phyloP scores from a whole-genome alignment of 352 stramenopile genomes.

The Phytophthora vignae region DNA sequence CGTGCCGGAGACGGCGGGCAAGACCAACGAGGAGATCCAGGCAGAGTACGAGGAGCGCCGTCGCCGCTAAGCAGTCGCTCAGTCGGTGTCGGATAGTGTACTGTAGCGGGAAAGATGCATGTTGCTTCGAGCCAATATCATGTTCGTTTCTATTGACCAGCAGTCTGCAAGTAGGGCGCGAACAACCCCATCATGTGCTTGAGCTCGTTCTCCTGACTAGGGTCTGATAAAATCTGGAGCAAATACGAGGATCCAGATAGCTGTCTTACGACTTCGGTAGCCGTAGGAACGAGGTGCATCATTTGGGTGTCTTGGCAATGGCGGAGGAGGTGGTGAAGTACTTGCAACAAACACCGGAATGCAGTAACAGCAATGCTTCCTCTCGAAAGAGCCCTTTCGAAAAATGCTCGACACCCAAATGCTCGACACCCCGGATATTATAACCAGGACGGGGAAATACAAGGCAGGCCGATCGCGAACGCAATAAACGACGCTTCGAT shows the following conservation, averaged over 20 bases:
- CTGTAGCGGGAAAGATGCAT: conserved; percentile 9
- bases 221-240: conserved; percentile 57
- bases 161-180: conserved; percentile 34
- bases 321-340: conserved; percentile 69
- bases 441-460: no score
- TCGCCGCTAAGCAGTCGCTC: conserved; percentile 11
- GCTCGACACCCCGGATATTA: no score
- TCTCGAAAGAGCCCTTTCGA: conserved; percentile 39
- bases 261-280: conserved; percentile 53
- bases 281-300: conserved; percentile 44
- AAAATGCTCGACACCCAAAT: no score
- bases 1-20: conserved; percentile 60
- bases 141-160: conserved; percentile 31
- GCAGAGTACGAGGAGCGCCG: conserved; percentile 47
- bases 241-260: conserved; percentile 73
- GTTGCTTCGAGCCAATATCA: conserved; percentile 31
- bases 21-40: conserved; percentile 67
- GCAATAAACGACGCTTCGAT: no score
- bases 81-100: not conserved
- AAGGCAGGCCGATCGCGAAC: no score
- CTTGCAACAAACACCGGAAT: conserved; percentile 68
- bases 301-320: conserved; percentile 51
- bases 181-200: conserved; percentile 55
- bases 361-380: conserved; percentile 27
- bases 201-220: conserved; percentile 58